Conservation (phyloP, 352 stramenopile genomes). For the Globisporangium barbulae region DNA sequence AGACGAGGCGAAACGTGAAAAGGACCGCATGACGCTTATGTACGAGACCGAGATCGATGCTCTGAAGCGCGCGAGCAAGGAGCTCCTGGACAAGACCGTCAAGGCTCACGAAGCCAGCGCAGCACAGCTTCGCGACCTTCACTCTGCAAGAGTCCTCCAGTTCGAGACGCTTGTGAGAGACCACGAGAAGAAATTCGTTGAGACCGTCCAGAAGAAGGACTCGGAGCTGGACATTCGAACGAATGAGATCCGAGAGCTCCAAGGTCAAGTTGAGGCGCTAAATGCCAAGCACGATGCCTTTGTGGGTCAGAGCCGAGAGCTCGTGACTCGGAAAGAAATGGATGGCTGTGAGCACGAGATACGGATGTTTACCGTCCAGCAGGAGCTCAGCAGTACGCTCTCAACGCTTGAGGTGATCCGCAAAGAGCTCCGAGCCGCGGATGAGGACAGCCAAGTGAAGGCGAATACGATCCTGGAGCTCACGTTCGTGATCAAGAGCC, state of each 20-base stretch:
- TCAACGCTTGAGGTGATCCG: slow-evolving; percentile 24
- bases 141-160: slow-evolving; percentile 32
- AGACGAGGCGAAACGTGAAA: slow-evolving; percentile 20
- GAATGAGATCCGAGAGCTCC: slow-evolving; percentile 21
- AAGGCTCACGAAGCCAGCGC: slow-evolving; percentile 29
- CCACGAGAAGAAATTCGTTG: slow-evolving; percentile 25
- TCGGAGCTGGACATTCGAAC: slow-evolving; percentile 23
- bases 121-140: slow-evolving; percentile 39
- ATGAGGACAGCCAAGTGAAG: slow-evolving; percentile 50
- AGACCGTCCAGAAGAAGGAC: slow-evolving; percentile 22
- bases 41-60: slow-evolving; percentile 53
- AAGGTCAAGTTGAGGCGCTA: slow-evolving; percentile 22
- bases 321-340: slow-evolving; percentile 40
- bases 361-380: slow-evolving; percentile 24
- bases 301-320: slow-evolving; percentile 21
- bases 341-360: slow-evolving; percentile 31
- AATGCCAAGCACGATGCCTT: slow-evolving; percentile 13
- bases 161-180: slow-evolving; percentile 52
- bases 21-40: slow-evolving; percentile 21
- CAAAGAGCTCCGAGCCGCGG: slow-evolving; percentile 25
- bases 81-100: background rate
- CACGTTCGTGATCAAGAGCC: slow-evolving; percentile 75
- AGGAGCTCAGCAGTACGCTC: slow-evolving; percentile 19
- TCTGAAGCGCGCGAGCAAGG: slow-evolving; percentile 20
- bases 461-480: slow-evolving; percentile 62